Percentiles rank a stretch among this genome's conserved stretches.
Conservation (phyloP, 257 asterid genomes). For the Craterostigma plantagineum region DNA sequence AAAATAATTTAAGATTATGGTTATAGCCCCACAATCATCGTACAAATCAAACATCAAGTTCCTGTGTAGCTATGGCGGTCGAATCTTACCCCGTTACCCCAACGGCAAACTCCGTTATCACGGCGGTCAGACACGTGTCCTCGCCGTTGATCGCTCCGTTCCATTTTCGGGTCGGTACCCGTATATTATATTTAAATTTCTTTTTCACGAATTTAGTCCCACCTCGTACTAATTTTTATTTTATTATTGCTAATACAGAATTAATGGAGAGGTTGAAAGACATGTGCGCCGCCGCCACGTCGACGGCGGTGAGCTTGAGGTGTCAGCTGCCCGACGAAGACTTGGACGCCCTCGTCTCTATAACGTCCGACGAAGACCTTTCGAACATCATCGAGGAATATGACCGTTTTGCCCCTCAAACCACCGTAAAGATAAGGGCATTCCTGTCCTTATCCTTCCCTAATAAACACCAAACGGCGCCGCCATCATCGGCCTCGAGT, state of each 20-base stretch:
- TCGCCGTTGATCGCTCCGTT: constrained; percentile 40
- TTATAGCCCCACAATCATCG: too few relatives aligned
- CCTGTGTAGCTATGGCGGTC: constrained; percentile 80
- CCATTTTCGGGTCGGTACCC: constrained; percentile 6
- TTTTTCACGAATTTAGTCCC: background rate
- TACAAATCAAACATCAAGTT: constrained; percentile 30
- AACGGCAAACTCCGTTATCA: constrained; percentile 67
- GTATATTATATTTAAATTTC: too few relatives aligned
- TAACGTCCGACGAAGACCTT: constrained; percentile 65
- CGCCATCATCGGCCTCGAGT: constrained; percentile 35
- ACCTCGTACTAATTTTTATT: background rate
- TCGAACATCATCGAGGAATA: constrained; percentile 61
- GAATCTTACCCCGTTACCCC: constrained; percentile 57
- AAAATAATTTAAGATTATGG: too few relatives aligned
- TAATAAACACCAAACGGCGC: constrained; percentile 26
- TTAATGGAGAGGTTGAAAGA: constrained; percentile 61
- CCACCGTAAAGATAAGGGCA: constrained; percentile 55
- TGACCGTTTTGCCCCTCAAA: constrained; percentile 13
- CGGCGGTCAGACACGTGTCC: constrained; percentile 89
- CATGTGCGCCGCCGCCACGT: constrained; percentile 21
- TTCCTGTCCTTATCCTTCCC: constrained; percentile 37
- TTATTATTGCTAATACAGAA: constrained; percentile 26
- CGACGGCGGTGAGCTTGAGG: constrained; percentile 56
- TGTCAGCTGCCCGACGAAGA: constrained; percentile 66
- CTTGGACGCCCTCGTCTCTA: constrained; percentile 63